A percentile compares a stretch with the other conserved stretches of the same genome.
Conservation (phyloP, 192 early-diverging fungal species). For the Funneliformis geosporum region DNA sequence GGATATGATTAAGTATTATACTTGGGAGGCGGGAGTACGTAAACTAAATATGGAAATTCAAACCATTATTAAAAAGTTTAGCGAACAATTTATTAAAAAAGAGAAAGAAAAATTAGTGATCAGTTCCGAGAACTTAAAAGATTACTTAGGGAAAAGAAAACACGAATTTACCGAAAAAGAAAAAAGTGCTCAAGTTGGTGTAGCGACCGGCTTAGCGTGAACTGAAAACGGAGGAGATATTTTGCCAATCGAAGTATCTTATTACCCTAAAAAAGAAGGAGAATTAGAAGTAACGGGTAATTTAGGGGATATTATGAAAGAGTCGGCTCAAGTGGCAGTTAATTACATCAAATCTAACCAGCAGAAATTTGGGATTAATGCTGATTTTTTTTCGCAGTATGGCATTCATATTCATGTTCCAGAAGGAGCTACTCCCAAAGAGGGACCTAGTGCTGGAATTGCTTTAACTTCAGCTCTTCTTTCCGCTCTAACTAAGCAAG, state of each 20-base stretch:
- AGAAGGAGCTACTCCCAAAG: conserved; percentile 1
- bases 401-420: conserved; percentile 21
- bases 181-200: neutral
- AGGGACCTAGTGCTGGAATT: conserved; percentile 23
- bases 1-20: conserved; percentile 24
- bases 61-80: conserved; percentile 20
- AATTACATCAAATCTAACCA: neutral
- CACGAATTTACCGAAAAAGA: conserved; percentile 15
- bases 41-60: conserved; percentile 14
- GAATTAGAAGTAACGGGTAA: too few relatives aligned
- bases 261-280: neutral
- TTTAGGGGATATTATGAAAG: neutral
- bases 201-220: conserved; percentile 17
- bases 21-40: conserved; percentile 8
- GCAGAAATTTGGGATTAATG: neutral
- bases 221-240: conserved; percentile 22
- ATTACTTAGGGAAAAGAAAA: conserved; percentile 19
- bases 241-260: conserved; percentile 12
- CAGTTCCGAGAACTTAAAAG: neutral
- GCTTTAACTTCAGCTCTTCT: conserved; percentile 11
- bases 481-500: conserved; percentile 3
- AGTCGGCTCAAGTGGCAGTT: conserved; percentile 9
- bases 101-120: neutral
- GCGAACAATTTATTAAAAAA: conserved; percentile 3
- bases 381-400: neutral